Evolutionary conservation across 148 eudicot genomes (phyloP), one percentile per base, ranked within the genome.

Genomic region (Talinum fruticosum): DNA sequence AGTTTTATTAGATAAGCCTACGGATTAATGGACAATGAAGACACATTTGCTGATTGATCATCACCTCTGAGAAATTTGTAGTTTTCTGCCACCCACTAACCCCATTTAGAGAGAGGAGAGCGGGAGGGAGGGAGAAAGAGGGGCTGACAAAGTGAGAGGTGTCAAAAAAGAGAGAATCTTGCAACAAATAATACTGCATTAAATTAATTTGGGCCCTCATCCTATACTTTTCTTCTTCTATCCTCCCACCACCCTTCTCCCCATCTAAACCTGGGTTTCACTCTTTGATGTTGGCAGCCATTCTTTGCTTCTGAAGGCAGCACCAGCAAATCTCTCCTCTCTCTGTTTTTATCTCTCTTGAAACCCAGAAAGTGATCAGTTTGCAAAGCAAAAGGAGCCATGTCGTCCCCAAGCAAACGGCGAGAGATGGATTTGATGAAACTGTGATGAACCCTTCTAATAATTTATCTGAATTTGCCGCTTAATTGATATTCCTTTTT

Each of bases 401-500:
- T 95, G 98, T 91, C 98, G 82, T 95, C 98, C n/a, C 98, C 97
- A 65, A 89, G 92, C 90, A 95, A 95, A 83, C 85, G 98, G 81
- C 79, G 97, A 77, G 98, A 95, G 77, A 95, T 91, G 97, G 98
- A 95, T 84, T 83, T 95, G 84, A 95, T 95, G 98, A 95, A 95
- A 87, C 87, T 92, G 98, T 94, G 34, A 85, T 89, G 24, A 85
- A 37, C 71, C 71, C 70, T 82, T 47, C 62, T 12, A 29, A 21
- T 41, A 24, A 36, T 12, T 53, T 41, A 32, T 74, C 61, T 44
- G 12, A 62, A 13, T 28, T 45, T 37, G 37, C 6, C 16, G 51
- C 24, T 2, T 24, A 71, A 28, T 35, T 69, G 75, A 2, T 54
- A 74, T 57, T 38, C 19, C 21, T 28, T 77, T 37, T 38, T 64